Evolutionary conservation across 345 rosid species (phyloP), one percentile per base, ranked within the genome.

Genomic region (Lepidium sativum): DNA sequence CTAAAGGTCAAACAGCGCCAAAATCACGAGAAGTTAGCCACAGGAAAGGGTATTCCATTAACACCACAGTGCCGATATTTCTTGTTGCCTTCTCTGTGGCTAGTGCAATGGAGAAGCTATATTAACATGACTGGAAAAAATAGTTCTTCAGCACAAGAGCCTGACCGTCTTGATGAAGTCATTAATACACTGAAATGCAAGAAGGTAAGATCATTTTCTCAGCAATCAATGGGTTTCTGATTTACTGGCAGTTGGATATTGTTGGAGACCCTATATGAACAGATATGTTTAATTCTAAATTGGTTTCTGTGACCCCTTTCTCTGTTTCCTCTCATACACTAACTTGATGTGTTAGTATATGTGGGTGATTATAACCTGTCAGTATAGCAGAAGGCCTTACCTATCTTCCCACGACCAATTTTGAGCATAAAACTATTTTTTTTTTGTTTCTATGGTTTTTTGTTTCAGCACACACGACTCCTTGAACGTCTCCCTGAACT

Each of bases 401-500:
- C 21, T 51, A 40, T 44, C 34, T 33, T 25, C 15, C 25, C 51
- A 34, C 14, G 16, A 60, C 43, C 54, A 66, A 27, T 31, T 65
- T 42, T 60, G 43, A 53, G 72, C 23, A 27, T 39, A 52, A 43
- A 53, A 52, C 44, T 67, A 61, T 60, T 61, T 23, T n/a, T n/a
- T n/a, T 43, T 51, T n/a, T n/a, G n/a, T n/a, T n/a, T 35, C 43
- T 67, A 5, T 37, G 52, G 48, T 18, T 67, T 38, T 66, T 52
- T 47, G 54, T 43, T 39, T 66, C 91, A 94, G 99, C 99, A 94
- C 78, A 67, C 60, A 54, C 80, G 77, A 42, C 97, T 94, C 45
- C 51, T 86, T 48, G 96, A 90, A 75, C 82, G 92, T 79, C 91
- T 88, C 63, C 99, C 96, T 72, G 83, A 80, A 37, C 78, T 94